Base-by-base conservation (phyloP, 257 asterid genomes). In the Ilex asprella region DNA sequence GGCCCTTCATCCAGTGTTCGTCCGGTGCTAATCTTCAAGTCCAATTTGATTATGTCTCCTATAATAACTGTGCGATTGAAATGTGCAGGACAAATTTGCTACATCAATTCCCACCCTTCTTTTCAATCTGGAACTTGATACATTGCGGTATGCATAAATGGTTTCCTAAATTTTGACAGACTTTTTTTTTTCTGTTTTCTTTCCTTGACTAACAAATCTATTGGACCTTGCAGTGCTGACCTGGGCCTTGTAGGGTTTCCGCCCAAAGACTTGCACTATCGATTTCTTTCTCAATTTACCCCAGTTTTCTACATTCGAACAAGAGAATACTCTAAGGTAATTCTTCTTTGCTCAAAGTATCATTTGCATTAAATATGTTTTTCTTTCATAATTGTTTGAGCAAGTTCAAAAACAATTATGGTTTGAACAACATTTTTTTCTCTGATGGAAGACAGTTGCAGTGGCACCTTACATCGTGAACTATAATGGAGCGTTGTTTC, bases 121-220 rank as follows among this genome's bases (percentile, higher is more conserved):
- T 79, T 92, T 92, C 55, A 92, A 92, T 81, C 86, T 92, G 75
- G 99, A 92, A 69, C 94, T 92, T 21, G 97, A 92, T 78, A 92
- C 97, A 2, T 71, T 92, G 59, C 86, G 99, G 99, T 92, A 75
- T 53, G 6, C 30, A 62, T 53, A 15, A 30, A 68, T 62, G 60
- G 51, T 67, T 49, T 12, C 41, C 62, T 27, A 5, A 35, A 41
- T 31, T 16, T 10, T 53, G 27, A 53, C 57, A 53, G 32, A 39
- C n/a, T n/a, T 39, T 46, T 47, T 51, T 4, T 3, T 0, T 41
- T 58, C 41, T 7, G 67, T 65, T 27, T 46, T 44, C 54, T 57
- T 62, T 62, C 30, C 61, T 61, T 72, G 44, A 75, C 58, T 39
- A 35, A 43, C 57, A 58, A 27, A n/a, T 64, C 56, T 44, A 47